A percentile compares a stretch with the other conserved stretches of the same genome.
phyloP scores from a whole-genome alignment of 164 flowering plant genomes.

The Santalum album region DNA sequence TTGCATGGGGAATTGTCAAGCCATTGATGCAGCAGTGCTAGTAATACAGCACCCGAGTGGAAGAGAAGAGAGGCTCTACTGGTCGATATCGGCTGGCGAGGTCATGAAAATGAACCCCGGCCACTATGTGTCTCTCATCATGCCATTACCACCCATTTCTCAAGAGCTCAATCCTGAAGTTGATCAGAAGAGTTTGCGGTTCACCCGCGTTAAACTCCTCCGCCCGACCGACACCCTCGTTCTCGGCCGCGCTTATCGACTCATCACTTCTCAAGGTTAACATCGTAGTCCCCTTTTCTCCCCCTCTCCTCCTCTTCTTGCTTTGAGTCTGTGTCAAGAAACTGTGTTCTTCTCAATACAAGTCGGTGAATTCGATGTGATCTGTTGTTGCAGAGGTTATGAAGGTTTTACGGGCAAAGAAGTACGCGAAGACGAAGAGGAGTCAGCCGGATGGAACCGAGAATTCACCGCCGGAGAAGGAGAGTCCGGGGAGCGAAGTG shows the following conservation, averaged over 20 bases:
- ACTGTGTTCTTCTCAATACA: background rate
- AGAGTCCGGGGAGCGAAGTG: background rate
- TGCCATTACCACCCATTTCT: conserved; percentile 22
- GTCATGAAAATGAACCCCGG: conserved; percentile 40
- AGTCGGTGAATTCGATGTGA: background rate
- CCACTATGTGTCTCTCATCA: conserved; percentile 37
- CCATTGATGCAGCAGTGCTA: conserved; percentile 41
- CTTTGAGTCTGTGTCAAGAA: too few species aligned
- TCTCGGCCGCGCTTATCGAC: conserved; percentile 41
- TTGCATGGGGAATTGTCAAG: conserved; percentile 49
- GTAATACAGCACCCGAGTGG: conserved; percentile 48
- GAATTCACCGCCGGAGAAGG: background rate
- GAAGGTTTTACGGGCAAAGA: conserved; percentile 2
- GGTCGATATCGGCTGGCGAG: conserved; percentile 30
- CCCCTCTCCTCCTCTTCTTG: too few species aligned
- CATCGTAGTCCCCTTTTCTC: too few species aligned
- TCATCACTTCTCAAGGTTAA: conserved; percentile 17
- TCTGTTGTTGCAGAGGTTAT: background rate
- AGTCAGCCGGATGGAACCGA: background rate
- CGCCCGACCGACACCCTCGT: conserved; percentile 31
- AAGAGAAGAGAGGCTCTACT: conserved; percentile 31
- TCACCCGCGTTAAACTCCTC: conserved; percentile 38
- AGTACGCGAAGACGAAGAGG: background rate
- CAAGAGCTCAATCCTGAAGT: background rate
- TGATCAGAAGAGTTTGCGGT: conserved; percentile 16